Conservation (phyloP, 345 rosid species). For the Eucalyptus cloeziana region DNA sequence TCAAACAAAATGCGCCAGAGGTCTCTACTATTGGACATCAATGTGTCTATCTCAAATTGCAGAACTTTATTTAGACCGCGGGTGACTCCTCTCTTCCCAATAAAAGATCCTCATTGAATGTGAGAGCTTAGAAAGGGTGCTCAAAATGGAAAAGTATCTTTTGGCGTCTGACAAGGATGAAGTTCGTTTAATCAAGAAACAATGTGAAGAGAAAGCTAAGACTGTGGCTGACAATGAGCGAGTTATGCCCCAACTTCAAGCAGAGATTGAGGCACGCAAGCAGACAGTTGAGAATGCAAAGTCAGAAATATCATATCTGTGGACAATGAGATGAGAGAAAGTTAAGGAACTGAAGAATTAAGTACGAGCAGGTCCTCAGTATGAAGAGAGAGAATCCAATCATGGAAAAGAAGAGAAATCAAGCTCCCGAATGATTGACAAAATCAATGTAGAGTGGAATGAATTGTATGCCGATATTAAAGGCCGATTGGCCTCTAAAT, state of each 20-base stretch:
- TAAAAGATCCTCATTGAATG: not conserved
- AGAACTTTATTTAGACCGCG: not conserved
- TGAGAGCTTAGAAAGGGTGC: not conserved
- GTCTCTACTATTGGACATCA: not conserved
- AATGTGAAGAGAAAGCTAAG: not conserved
- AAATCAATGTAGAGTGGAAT: not conserved
- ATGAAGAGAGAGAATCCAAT: not conserved
- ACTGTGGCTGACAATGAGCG: not conserved
- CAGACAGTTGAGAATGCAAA: not conserved
- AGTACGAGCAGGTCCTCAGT: not conserved
- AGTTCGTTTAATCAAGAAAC: not conserved
- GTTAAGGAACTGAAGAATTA: not conserved
- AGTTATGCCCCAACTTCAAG: not conserved
- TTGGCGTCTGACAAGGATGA: not conserved
- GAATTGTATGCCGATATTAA: not conserved
- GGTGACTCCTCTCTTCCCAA: not conserved
- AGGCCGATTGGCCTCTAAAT: not conserved
- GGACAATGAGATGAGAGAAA: fast-evolving
- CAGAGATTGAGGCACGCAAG: not conserved
- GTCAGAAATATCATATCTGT: not conserved
- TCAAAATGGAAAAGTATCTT: not conserved
- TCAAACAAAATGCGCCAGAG: not conserved
- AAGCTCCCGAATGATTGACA: not conserved
- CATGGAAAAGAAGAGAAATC: not conserved
- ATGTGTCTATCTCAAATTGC: not conserved